Evolutionary conservation across 2,329 filamentous ascomycete genomes (phyloP).

Genomic region (Xylariaceae sp.): DNA sequence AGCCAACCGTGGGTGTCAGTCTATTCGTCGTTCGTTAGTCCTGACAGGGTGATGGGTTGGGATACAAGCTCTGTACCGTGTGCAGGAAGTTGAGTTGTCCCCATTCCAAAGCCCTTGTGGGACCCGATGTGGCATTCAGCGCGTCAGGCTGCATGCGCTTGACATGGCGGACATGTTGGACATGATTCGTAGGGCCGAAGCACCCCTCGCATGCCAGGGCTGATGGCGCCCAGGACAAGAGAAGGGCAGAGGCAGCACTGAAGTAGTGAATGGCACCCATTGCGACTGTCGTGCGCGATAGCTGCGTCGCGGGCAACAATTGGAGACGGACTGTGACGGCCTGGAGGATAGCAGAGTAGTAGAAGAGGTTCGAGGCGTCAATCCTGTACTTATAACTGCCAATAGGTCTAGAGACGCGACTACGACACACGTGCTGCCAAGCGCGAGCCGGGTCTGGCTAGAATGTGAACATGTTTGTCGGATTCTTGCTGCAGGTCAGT

Average conservation of each 20-base stretch:
- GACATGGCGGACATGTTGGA: slow-evolving; percentile 44
- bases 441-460: too few relatives aligned
- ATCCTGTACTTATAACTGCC: too few relatives aligned
- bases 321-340: too few relatives aligned
- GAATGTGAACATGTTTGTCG: too few relatives aligned
- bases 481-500: too few relatives aligned
- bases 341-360: neutral
- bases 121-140: slow-evolving; percentile 39
- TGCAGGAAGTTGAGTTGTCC: slow-evolving; percentile 61
- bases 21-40: slow-evolving; percentile 18
- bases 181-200: slow-evolving; percentile 38
- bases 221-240: slow-evolving; percentile 18
- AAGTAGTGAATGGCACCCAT: slow-evolving; percentile 9
- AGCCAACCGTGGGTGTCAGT: slow-evolving; percentile 49
- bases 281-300: neutral
- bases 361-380: too few relatives aligned
- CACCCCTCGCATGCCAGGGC: slow-evolving; percentile 39
- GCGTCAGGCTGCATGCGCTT: slow-evolving; percentile 48
- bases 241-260: slow-evolving; percentile 4
- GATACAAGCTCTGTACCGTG: slow-evolving; percentile 36
- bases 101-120: slow-evolving; percentile 51
- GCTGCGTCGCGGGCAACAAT: too few relatives aligned
- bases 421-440: too few relatives aligned
- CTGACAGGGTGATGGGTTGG: neutral
- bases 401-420: too few relatives aligned